Base-by-base conservation (phyloP, 108 stramenopile genomes). In the Pinguiococcus pyrenoidosus region DNA sequence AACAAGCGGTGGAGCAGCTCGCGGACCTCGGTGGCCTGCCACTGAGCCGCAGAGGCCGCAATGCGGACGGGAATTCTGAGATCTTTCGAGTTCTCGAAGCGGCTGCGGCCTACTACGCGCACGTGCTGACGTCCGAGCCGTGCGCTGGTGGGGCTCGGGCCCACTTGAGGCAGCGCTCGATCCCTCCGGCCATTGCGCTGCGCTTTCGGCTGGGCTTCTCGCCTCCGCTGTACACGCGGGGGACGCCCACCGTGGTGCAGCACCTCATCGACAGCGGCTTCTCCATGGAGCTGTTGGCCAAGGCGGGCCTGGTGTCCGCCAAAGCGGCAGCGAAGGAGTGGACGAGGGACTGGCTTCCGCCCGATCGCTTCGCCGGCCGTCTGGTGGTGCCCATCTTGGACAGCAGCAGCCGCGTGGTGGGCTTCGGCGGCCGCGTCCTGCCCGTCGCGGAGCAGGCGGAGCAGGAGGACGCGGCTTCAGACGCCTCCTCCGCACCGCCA, bases 121-220 rank as follows among this genome's bases (percentile, higher is more conserved):
- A 77, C 39, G 71, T 66, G 47, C 61, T 92, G 17, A 49, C 70
- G 17, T 63, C 72, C 6, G 52, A 68, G 20, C 71, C 76, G 14
- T 49, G 64, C 4, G 82, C 81, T 6, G 89, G 85, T 6, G 44
- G 34, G 17, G 79, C 78, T 2, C 64, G 89, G 25, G 43, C 64
- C 25, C 77, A 88, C 69, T 54, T 88, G 14, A 66, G 62, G 27
- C 46, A 54, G 13, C 57, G 84, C 27, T 78, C 69, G 6, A 49
- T 76, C 21, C 54, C 73, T 20, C 84, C 85, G 17, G 54, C 36
- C 16, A 80, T 81, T 0, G 75, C 78, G 10, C 61, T 65, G 43
- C 55, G 65, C 12, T 92, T 88, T 64, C 69, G 79, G 17, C 46
- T 92, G 32, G 89, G 89, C 17, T 92, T 77, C 76, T 82, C 86